Evolutionary conservation across 305 asterid genomes (phyloP), one percentile per base, ranked within the genome.

Genomic region (Vinca major): DNA sequence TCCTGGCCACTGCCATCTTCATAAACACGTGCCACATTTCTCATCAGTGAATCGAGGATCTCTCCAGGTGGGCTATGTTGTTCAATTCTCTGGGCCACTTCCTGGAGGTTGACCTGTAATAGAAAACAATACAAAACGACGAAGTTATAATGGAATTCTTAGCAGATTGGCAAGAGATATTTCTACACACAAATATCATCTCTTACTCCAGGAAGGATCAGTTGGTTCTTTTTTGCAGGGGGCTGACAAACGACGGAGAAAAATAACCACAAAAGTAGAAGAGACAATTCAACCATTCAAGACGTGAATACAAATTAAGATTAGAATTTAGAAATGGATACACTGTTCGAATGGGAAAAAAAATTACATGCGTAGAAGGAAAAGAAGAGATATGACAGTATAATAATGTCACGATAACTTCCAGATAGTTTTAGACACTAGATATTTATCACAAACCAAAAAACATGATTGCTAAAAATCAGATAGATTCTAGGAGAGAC

Each of bases 71-170:
- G 76, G 74, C 79, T 79, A 16, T 55, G 80, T 62, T 63, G 74
- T 72, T 75, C 84, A 62, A 85, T 86, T 74, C 78, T 78, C 79
- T 73, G 83, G 50, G 81, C 81, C 62, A 85, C 84, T 69, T 73
- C 82, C 52, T 69, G 84, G 63, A 85, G 79, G 68, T 76, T 82
- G 44, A 71, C 55, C 88, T 83, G 84, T 66, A 12, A 69, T 16
- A 39, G 6, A 5, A 63, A 67, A 63, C 63, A 53, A 65, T 16
- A 40, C 21, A 14, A 69, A n/a, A 26, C 33, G 33, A 26, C 1
- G 45, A n/a, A 33, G 36, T 8, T 43, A 37, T 16, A 20, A 6
- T 6, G 7, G 9, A 54, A 4, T 11, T 60, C 37, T 17, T 21
- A 11, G 19, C 12, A 60, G 43, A 0, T 48, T 37, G 41, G 16